Base-by-base conservation (phyloP, 2,329 filamentous ascomycete genomes). In the Microcyclospora pomicola region DNA sequence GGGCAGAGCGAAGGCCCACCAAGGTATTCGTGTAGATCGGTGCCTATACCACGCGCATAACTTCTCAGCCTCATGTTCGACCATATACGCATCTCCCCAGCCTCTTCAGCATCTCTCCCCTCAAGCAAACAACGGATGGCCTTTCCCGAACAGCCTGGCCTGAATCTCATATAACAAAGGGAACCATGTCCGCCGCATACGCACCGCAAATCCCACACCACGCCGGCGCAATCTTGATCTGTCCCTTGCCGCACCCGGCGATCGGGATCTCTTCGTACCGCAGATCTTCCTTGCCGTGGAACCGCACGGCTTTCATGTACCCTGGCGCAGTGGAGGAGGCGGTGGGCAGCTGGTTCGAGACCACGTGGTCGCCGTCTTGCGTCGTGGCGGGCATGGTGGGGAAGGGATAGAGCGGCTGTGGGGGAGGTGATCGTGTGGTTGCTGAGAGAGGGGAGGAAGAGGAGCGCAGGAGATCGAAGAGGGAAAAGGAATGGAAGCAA, bases 1-100 rank as follows among this genome's bases (percentile, higher is more conserved):
- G 69, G 70, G 44, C 66, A 69, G 7, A 60, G 46, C 3, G 48
- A 52, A 2, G 57, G 55, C 9, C 57, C 57, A 9, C 56, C 56
- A 9, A 59, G 42, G 35, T 53, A 60, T 39, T 59, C 55, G 33
- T 57, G 54, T 5, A 56, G 45, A 38, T 59, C 55, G 42, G 33
- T 39, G n/a, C 36, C 42, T 31, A 6, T n/a, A n/a, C 4, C 4
- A 4, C 9, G 30, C n/a, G 30, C 14, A n/a, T 9, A 31, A 31
- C 30, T 31, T 31, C 30, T 13, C 13, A 27, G 27, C 14, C 35
- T 19, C 27, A 29, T 36, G 9, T 34, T 16, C 33, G 5, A 34
- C 5, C 13, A 16, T 6, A 14, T 16, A 34, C 6, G 5, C 13
- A 34, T 15, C 5, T 16, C 33, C 28, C 11, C 4, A 27, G 30